These are phyloP conservation scores for Coemansia sp. DNA, from an alignment of 192 early-diverging fungal genomes.

Conservation along the genomic window DNA sequence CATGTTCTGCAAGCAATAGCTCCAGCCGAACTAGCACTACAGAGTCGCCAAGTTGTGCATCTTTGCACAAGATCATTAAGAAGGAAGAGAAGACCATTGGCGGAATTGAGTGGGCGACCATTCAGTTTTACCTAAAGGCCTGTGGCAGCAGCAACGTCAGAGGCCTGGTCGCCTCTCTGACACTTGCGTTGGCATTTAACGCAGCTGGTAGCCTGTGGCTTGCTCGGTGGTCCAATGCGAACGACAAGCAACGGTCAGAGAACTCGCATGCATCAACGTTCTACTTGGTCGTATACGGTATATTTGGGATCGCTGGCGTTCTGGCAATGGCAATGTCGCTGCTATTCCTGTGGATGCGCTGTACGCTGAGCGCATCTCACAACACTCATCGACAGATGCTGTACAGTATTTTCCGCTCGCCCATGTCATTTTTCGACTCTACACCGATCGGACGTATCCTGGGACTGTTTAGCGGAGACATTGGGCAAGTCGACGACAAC, in stretches of 20 bases:
- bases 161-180: conserved; percentile 1
- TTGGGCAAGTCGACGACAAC: conserved; percentile 63
- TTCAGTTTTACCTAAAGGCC: conserved; percentile 11
- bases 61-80: conserved; percentile 5
- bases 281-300: conserved; percentile 61
- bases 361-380: conserved; percentile 69
- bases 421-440: conserved; percentile 77
- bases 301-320: conserved; percentile 78
- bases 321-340: conserved; percentile 69
- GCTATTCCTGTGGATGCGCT: conserved; percentile 81
- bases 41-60: background rate
- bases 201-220: conserved; percentile 23
- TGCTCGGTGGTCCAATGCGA: conserved; percentile 21
- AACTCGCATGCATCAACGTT: background rate
- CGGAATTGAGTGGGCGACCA: conserved; percentile 12
- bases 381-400: conserved; percentile 72
- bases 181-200: conserved; percentile 7
- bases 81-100: conserved; percentile 12
- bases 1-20: background rate
- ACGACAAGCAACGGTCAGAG: conserved; percentile 3
- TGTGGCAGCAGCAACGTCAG: conserved; percentile 14
- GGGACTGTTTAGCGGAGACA: conserved; percentile 73
- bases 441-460: conserved; percentile 77
- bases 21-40: background rate
- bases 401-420: conserved; percentile 67